phyloP scores from a whole-genome alignment of 306 rosid genomes.

The Rubus parviflorus region DNA sequence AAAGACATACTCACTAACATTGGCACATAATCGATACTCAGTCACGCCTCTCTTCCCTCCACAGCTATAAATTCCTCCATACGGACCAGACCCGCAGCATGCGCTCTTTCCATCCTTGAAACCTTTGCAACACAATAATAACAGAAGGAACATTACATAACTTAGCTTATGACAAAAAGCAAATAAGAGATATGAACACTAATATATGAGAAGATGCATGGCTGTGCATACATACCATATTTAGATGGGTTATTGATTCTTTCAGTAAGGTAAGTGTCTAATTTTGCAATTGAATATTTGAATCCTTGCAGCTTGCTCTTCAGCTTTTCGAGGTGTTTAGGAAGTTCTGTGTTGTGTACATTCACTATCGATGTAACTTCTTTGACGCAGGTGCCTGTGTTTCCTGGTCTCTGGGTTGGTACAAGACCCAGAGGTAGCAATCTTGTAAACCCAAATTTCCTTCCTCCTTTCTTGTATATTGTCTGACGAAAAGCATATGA shows the following conservation, averaged over 20 bases:
- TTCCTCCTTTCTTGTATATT: conserved; percentile 40
- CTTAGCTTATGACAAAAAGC: neutral
- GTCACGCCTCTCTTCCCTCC: conserved; percentile 51
- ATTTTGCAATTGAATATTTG: conserved; percentile 37
- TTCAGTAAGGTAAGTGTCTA: conserved; percentile 3
- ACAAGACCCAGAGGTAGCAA: conserved; percentile 13
- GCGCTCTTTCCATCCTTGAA: conserved; percentile 46
- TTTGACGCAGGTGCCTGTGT: conserved; percentile 31
- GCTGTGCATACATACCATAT: conserved; percentile 34
- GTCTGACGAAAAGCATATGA: conserved; percentile 10
- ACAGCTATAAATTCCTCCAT: conserved; percentile 53
- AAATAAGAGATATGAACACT: neutral
- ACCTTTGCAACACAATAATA: conserved; percentile 27
- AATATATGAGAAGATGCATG: neutral
- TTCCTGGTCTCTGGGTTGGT: conserved; percentile 34
- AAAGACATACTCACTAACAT: conserved; percentile 35
- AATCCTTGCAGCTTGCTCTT: conserved; percentile 33
- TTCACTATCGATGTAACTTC: conserved; percentile 28
- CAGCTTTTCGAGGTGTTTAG: conserved; percentile 25
- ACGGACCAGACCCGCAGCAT: conserved; percentile 62
- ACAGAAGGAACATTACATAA: neutral
- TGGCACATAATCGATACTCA: conserved; percentile 41
- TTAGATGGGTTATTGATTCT: conserved; percentile 38
- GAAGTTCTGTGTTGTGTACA: conserved; percentile 40
- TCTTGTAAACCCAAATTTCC: conserved; percentile 39